These are phyloP conservation scores for Solanum clarkiae DNA, from an alignment of 257 asterid genomes.

Conservation along the genomic window DNA sequence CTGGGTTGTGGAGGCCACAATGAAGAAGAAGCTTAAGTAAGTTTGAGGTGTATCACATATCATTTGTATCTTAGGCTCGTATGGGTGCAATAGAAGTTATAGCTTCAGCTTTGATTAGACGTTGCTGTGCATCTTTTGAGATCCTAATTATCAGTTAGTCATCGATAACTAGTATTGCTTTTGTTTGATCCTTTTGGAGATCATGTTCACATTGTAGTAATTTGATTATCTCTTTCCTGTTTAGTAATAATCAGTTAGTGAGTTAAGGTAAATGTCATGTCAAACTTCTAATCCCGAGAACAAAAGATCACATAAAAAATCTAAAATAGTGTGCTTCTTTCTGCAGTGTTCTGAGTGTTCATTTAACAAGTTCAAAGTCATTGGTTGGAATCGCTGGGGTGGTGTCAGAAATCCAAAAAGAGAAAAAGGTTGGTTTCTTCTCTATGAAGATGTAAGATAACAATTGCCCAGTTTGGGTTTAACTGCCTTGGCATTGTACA, in stretches of 20 bases:
- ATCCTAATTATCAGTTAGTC: not conserved
- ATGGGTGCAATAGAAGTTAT: not conserved
- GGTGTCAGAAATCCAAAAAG: constrained; percentile 81
- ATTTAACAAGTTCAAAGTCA: constrained; percentile 94
- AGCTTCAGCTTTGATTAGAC: not conserved
- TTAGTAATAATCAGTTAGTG: not conserved
- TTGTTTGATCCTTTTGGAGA: not conserved
- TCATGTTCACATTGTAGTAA: not conserved
- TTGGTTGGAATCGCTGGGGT: constrained; percentile 93
- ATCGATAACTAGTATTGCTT: not conserved
- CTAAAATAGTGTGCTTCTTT: not conserved
- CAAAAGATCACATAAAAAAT: not conserved
- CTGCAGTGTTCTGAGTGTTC: constrained; percentile 83
- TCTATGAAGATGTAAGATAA: not conserved
- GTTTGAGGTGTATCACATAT: constrained; percentile 11
- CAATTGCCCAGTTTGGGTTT: not conserved
- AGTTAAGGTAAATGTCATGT: not conserved
- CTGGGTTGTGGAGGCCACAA: constrained; percentile 97
- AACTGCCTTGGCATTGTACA: not conserved
- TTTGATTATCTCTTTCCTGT: not conserved
- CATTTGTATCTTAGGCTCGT: not conserved
- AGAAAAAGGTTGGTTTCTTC: constrained; percentile 63
- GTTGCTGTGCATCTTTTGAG: not conserved
- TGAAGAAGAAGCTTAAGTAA: constrained; percentile 94
- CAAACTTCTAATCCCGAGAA: not conserved